Evolutionary conservation across 2,329 filamentous ascomycete genomes (phyloP), one percentile per base, ranked within the genome.

Genomic region (Paracamarosporium sp.): DNA sequence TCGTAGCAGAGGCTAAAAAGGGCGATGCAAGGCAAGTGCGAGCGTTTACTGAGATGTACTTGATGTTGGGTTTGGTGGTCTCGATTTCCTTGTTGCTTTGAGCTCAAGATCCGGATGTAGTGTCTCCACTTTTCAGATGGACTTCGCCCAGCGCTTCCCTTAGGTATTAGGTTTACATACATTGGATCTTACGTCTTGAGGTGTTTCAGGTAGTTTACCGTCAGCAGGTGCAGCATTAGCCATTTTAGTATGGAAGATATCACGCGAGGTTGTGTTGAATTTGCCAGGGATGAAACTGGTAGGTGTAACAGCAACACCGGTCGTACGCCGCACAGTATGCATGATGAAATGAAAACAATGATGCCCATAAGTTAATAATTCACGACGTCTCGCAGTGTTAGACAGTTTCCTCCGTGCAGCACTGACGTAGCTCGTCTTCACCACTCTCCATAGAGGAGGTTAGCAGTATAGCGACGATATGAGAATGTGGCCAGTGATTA

Each of bases 231-330:
- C 24, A 28, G n/a, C 41, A 7, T 44, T 28, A 22, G 15, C 41
- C 11, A 5, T 9, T 41, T n/a, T 6, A 24, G 38, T 24, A 15
- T 27, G 27, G 17, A 15, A 33, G 22, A 46, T 31, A 31, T 12
- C 24, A 28, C 22, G 27, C 28, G 4, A 20, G 17, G 35, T 24
- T 31, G 43, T 46, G 52, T 33, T 25, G 31, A 17, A 24, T 48
- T 15, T 22, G 38, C 44, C 33, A 55, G 25, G 51, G 33, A 44
- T 43, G 22, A 28, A 47, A 40, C 31, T 53, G 44, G 52, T 58
- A 45, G 41, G 55, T 59, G 60, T 56, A 56, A 62, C 56, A 20
- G n/a, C 24, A 59, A 55, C 52, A 45, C 46, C 51, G 53, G 60
- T 44, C 43, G 51, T 48, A 57, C 41, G 50, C 50, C 50, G 54